Conservation (phyloP, 345 rosid genomes). For the Acer negundo region DNA sequence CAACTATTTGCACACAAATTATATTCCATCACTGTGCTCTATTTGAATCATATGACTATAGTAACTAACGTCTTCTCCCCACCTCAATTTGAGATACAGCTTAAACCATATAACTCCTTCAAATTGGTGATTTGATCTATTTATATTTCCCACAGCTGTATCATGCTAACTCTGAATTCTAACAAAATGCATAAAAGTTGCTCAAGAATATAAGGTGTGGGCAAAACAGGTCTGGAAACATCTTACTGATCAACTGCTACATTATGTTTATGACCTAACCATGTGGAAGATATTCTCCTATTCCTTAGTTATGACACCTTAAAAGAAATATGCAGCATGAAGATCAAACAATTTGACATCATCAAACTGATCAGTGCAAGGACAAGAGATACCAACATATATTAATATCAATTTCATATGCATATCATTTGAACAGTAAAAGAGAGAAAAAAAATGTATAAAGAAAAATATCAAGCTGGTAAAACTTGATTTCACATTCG, state of each 20-base stretch:
- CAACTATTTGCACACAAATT: constrained; percentile 3
- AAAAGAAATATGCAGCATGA: neutral
- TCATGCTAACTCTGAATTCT: neutral
- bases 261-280: neutral
- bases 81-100: neutral
- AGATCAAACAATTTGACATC: neutral
- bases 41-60: neutral
- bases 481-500: constrained; percentile 7
- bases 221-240: neutral
- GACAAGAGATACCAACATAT: neutral
- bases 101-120: neutral
- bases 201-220: neutral
- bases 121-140: neutral
- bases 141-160: neutral
- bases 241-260: neutral
- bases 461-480: neutral
- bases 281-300: neutral
- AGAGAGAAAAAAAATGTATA: neutral
- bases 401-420: neutral
- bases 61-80: neutral
- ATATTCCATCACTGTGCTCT: neutral
- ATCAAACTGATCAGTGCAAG: neutral
- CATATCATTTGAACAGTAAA: neutral
- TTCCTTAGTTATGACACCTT: neutral
- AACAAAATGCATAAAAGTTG: neutral